Percentiles rank a stretch among this genome's conserved stretches.
Evolutionary conservation across 2,329 filamentous ascomycete genomes (phyloP).

Genomic region (Amphichorda felina): DNA sequence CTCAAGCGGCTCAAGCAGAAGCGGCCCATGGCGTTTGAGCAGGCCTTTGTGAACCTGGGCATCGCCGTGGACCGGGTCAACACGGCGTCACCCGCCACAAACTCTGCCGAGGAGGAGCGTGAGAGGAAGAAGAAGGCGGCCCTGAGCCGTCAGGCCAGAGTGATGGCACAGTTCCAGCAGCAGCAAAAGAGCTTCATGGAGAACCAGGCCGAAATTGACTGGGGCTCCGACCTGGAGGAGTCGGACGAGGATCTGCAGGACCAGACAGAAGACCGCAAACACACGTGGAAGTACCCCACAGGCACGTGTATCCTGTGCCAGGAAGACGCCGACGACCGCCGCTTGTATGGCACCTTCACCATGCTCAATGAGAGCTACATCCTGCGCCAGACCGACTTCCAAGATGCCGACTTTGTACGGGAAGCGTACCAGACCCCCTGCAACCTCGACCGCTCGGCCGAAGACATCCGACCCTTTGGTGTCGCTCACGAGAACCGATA

Average conservation of each 20-base stretch:
- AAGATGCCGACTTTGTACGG: constrained; percentile 71
- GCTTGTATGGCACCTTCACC: constrained; percentile 87
- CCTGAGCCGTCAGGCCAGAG: constrained; percentile 75
- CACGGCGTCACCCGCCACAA: constrained; percentile 67
- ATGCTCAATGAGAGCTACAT: constrained; percentile 79
- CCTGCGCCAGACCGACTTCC: constrained; percentile 72
- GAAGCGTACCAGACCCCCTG: constrained; percentile 70
- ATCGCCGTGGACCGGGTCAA: constrained; percentile 69
- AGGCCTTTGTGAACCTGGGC: constrained; percentile 50
- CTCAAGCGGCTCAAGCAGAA: constrained; percentile 78
- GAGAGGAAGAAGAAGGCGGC: constrained; percentile 87
- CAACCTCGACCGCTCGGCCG: constrained; percentile 76
- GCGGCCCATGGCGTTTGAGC: constrained; percentile 60
- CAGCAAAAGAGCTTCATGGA: constrained; percentile 93
- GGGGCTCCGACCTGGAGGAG: constrained; percentile 69
- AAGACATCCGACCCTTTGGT: constrained; percentile 77
- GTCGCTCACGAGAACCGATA: constrained; percentile 79
- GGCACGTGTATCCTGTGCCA: constrained; percentile 95
- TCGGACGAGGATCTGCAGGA: constrained; percentile 50
- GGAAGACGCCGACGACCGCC: constrained; percentile 83
- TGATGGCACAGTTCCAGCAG: constrained; percentile 97
- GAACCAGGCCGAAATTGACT: constrained; percentile 77
- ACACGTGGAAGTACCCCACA: constrained; percentile 73
- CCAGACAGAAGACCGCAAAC: constrained; percentile 50
- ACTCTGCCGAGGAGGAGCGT: constrained; percentile 57